Base-by-base conservation (phyloP, 306 rosid genomes). In the Macrotyloma uniflorum region DNA sequence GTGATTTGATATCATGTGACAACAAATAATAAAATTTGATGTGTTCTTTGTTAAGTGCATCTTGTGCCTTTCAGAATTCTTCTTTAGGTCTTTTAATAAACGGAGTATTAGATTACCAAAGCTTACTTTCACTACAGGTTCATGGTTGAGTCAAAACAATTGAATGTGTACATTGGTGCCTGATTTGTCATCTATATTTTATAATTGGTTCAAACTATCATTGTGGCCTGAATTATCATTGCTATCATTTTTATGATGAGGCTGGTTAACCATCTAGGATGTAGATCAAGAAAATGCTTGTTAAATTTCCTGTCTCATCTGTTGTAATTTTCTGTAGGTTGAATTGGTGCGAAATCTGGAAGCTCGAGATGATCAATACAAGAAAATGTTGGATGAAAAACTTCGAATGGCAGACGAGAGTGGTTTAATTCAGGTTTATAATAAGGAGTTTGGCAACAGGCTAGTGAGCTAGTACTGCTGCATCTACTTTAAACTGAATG, bases 341-440 rank as follows among this genome's bases (percentile, higher is more conserved):
- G 96, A 91, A 79, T 81, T 92, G 86, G 88, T 89, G 78, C 93
- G 88, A 13, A 79, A 77, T 75, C 82, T 93, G 67, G 95, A 83
- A 80, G 89, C 74, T 74, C 88, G 84, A 81, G 99, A 95, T 71
- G 96, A 91, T 54, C 82, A 83, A 73, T 88, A 82, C 94, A 91
- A 86, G 90, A 85, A 73, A 64, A 79, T 86, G 24, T 79, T 92
- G 76, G 88, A 88, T 78, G 89, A 91, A 77, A 94, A 87, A 82
- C 91, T 94, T 81, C 91, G 80, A 61, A 82, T 75, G 50, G 78
- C 83, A 58, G 89, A 84, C 66, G 81, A 75, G 20, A 71, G 82
- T 75, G 88, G 96, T 65, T 85, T 90, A 69, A 87, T 88, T 85
- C 93, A 90, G 79, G 88, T 81, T 54, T 84, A 83, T 77, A 83